Base-by-base conservation (phyloP, 345 rosid species). In the Mangifera indica region DNA sequence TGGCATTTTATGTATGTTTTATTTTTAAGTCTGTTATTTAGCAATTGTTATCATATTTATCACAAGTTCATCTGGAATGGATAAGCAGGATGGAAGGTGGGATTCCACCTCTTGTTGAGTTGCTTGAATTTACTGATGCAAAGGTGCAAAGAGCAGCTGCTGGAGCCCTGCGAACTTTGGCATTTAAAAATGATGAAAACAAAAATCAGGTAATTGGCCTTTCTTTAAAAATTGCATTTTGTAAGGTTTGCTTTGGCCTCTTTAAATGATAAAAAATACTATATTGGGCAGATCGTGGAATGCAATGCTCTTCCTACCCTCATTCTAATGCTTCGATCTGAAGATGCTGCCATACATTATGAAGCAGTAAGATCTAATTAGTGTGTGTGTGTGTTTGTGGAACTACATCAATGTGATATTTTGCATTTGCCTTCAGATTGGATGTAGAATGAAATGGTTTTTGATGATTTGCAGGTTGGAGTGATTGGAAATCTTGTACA, bases 71-170 rank as follows among this genome's bases (percentile, higher is more conserved):
- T 51, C 71, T 58, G 66, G 66, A 24, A 51, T 70, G 72, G 71
- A 76, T 64, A 44, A 66, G 66, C 91, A 95, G 99, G 91, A 70
- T 71, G 87, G 96, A 92, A 83, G 96, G 96, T 20, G 99, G 98
- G 62, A 93, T 95, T 76, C 99, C 97, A 29, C 98, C 99, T 62
- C 89, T 95, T 5, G 99, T 93, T 24, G 98, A 93, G 76, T 84
- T 95, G 85, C 97, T 95, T 72, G 96, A 89, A 71, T 91, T 86
- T 81, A 71, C 84, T 68, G 99, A 91, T 72, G 74, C 89, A 34
- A 95, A 95, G 79, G 98, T 95, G 79, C 98, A 95, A 79, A 91
- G 99, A 86, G 97, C 99, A 76, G 94, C 99, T 75, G 99, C 97
- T 53, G 99, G 98, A 70, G 98, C 99, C 57, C 72, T 95, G 78